Percentiles rank a stretch among this genome's conserved stretches.
Evolutionary conservation across 23 red algal genomes (phyloP).

Genomic region (Gracilaria domingensis): DNA sequence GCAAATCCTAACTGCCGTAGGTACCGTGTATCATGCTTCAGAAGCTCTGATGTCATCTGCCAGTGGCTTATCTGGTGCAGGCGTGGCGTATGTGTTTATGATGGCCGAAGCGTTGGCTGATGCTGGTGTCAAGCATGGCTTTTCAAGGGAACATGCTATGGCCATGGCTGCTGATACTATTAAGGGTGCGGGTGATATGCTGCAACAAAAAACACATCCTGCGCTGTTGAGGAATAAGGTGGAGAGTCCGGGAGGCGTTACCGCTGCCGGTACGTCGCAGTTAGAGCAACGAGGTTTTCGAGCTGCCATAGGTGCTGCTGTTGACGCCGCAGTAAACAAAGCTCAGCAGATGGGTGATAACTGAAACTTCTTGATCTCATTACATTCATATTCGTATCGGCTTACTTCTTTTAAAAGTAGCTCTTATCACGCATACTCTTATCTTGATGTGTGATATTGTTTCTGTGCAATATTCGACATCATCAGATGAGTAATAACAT

Average conservation of each 20-base stretch:
- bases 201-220: constrained; percentile 55
- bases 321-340: constrained; percentile 68
- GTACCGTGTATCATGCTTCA: constrained; percentile 44
- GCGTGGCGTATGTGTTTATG: constrained; percentile 76
- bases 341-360: constrained; percentile 49
- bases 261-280: constrained; percentile 69
- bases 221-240: constrained; percentile 83
- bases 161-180: constrained; percentile 67
- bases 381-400: background rate
- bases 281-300: constrained; percentile 76
- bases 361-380: background rate
- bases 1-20: constrained; percentile 61
- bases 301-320: constrained; percentile 61
- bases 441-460: too few species aligned
- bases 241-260: constrained; percentile 87
- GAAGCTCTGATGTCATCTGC: constrained; percentile 70
- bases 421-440: too few species aligned
- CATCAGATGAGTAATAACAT: too few species aligned
- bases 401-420: too few species aligned
- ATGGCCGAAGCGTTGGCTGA: constrained; percentile 83
- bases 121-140: constrained; percentile 76
- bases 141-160: constrained; percentile 58
- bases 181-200: constrained; percentile 68
- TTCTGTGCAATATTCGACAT: too few species aligned
- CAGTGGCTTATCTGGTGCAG: constrained; percentile 72